These are phyloP conservation scores for Aspergillus arachidicola DNA, from an alignment of 2,329 filamentous ascomycete species.

Conservation along the genomic window DNA sequence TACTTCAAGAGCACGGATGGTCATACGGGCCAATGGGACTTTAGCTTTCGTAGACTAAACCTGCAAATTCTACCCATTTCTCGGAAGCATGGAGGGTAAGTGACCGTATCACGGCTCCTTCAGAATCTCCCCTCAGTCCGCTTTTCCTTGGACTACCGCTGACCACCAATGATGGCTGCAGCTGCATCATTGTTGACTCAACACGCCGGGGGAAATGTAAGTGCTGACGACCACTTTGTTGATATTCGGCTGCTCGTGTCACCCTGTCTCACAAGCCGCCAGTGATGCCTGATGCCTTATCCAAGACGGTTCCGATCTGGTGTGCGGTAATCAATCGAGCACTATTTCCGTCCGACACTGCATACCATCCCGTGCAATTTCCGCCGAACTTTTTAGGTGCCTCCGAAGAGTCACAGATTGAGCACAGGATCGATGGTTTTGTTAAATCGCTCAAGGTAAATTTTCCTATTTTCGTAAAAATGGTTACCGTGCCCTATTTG, in stretches of 20 bases:
- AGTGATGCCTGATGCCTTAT: slow-evolving; percentile 91
- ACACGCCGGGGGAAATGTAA: slow-evolving; percentile 84
- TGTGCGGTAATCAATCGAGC: slow-evolving; percentile 80
- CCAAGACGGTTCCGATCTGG: slow-evolving; percentile 94
- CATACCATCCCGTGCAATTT: slow-evolving; percentile 63
- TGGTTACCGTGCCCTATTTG: neutral
- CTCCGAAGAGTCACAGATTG: slow-evolving; percentile 81
- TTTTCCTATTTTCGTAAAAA: slow-evolving; percentile 4
- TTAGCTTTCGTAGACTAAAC: slow-evolving; percentile 83
- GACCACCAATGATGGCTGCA: slow-evolving; percentile 18
- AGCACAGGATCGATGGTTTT: slow-evolving; percentile 60
- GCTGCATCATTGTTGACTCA: slow-evolving; percentile 82
- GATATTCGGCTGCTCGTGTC: slow-evolving; percentile 4
- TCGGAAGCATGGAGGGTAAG: slow-evolving; percentile 66
- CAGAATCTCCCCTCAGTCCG: neutral
- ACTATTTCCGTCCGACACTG: slow-evolving; percentile 65
- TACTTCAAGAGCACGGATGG: slow-evolving; percentile 99
- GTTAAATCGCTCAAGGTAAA: slow-evolving; percentile 52
- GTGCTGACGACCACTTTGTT: slow-evolving; percentile 27
- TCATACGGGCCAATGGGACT: slow-evolving; percentile 86
- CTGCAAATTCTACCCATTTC: slow-evolving; percentile 75
- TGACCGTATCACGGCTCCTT: slow-evolving; percentile 27
- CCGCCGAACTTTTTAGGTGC: slow-evolving; percentile 71
- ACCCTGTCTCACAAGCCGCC: slow-evolving; percentile 23
- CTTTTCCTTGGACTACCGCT: slow-evolving; percentile 14